Evolutionary conservation across 768 basidiomycete species (phyloP), one percentile per base, ranked within the genome.

Genomic region (Vararia minispora): DNA sequence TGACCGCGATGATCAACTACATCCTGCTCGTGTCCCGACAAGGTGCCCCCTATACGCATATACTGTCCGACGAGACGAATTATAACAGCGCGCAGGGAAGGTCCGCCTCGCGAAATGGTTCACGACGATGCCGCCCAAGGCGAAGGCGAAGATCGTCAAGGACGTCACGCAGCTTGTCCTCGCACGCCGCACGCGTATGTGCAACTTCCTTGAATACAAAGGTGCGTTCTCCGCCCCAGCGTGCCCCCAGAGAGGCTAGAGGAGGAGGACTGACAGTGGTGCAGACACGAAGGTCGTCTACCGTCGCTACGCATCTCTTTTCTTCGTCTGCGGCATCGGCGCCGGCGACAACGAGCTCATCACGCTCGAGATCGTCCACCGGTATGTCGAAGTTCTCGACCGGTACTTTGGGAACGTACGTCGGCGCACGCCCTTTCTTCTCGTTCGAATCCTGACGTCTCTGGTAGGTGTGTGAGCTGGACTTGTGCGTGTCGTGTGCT

Each of bases 31-130:
- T 97, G 35, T 95, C 91, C 28, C 76, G 90, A 41, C 92, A 97
- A 79, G 92, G 87, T 58, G 30, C 12, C n/a, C n/a, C n/a, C n/a
- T n/a, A n/a, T n/a, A n/a, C n/a, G n/a, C n/a, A n/a, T n/a, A n/a
- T n/a, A n/a, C n/a, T n/a, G n/a, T n/a, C n/a, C n/a, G n/a, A n/a
- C n/a, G n/a, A n/a, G n/a, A n/a, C n/a, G n/a, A n/a, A n/a, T n/a
- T n/a, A n/a, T n/a, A 37, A 32, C 25, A 18, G 29, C 31, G 22
- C 37, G 16, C 50, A 92, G 89, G 92, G 48, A 94, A 94, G 65
- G 75, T 97, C 35, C 77, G 94, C 38, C 74, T 97, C 26, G 79
- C 90, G 22, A 98, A 98, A 71, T 98, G 94, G 94, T 98, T 88
- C 58, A 71, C 75, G 14, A 86, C 94, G 1, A 68, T 91, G 59